Evolutionary conservation across 2,329 filamentous ascomycete species (phyloP).

Genomic region (Pestalotiopsis fici): DNA sequence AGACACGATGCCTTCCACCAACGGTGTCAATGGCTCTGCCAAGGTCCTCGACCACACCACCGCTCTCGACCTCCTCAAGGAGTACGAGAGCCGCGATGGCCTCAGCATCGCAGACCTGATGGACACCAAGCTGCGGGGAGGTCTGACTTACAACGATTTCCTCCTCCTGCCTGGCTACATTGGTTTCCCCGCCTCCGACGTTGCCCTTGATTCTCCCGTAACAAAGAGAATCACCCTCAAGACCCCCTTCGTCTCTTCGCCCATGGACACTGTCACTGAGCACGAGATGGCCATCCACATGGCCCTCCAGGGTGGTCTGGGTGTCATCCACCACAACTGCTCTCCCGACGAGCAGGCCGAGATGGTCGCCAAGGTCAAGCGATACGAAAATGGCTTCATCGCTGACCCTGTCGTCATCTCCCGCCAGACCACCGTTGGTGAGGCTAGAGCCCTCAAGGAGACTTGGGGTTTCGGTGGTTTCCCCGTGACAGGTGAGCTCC

Average conservation of each 20-base stretch:
- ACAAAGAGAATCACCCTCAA: conserved; percentile 96
- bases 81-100: conserved; percentile 82
- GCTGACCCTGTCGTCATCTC: conserved; percentile 91
- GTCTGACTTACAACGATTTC: conserved; percentile 99
- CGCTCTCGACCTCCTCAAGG: conserved; percentile 78
- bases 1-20: conserved; percentile 70
- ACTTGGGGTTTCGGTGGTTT: conserved; percentile 99
- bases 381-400: conserved; percentile 99
- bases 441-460: conserved; percentile 91
- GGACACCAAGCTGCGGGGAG: conserved; percentile 88
- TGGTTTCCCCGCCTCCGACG: conserved; percentile 91
- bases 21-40: conserved; percentile 57
- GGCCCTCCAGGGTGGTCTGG: conserved; percentile 82
- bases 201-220: conserved; percentile 84
- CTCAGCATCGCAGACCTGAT: conserved; percentile 84
- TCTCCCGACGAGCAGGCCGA: conserved; percentile 95
- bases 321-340: conserved; percentile 99
- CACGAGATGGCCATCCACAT: conserved; percentile 99
- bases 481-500: conserved; percentile 89
- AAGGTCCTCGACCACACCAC: conserved; percentile 71
- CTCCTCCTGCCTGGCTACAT: conserved; percentile 96
- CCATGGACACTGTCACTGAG: conserved; percentile 99
- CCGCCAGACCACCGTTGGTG: conserved; percentile 82
- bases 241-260: conserved; percentile 94
- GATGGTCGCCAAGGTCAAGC: conserved; percentile 99